Conservation (phyloP, 176 grass and related monocot species). For the Carex kokanica region DNA sequence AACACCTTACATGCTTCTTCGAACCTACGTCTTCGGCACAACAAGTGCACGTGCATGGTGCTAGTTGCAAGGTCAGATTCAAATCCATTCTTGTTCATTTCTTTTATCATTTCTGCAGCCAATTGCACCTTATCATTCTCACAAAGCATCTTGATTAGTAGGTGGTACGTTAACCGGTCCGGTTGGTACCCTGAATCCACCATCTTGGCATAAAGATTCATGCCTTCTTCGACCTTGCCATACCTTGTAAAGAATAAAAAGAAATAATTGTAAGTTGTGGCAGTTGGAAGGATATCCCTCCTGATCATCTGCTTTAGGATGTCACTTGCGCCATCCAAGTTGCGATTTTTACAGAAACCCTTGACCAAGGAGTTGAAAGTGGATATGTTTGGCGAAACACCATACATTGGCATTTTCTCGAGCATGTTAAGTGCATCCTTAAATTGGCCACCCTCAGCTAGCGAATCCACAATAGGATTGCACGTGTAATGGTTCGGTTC, state of each 20-base stretch:
- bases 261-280: slow-evolving; percentile 79
- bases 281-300: slow-evolving; percentile 52
- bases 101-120: slow-evolving; percentile 54
- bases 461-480: slow-evolving; percentile 66
- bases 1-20: slow-evolving; percentile 62
- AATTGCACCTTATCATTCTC: slow-evolving; percentile 52
- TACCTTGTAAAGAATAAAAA: slow-evolving; percentile 57
- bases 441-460: slow-evolving; percentile 53
- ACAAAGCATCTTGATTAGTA: slow-evolving; percentile 74
- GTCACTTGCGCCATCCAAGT: slow-evolving; percentile 53
- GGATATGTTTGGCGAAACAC: slow-evolving; percentile 57
- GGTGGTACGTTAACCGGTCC: slow-evolving; percentile 51
- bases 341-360: slow-evolving; percentile 61
- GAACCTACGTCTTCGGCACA: slow-evolving; percentile 46
- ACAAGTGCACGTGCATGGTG: slow-evolving; percentile 85
- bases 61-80: slow-evolving; percentile 59
- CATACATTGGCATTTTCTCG: slow-evolving; percentile 77
- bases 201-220: slow-evolving; percentile 88
- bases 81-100: slow-evolving; percentile 60
- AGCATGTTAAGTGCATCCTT: slow-evolving; percentile 62
- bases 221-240: slow-evolving; percentile 51
- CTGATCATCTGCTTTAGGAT: slow-evolving; percentile 65
- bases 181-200: slow-evolving; percentile 52
- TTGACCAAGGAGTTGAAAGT: slow-evolving; percentile 77
- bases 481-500: slow-evolving; percentile 55